Percentiles rank a stretch among this genome's conserved stretches.
Evolutionary conservation across 2,329 filamentous ascomycete species (phyloP).

Genomic region (Trichophyton verrucosum): DNA sequence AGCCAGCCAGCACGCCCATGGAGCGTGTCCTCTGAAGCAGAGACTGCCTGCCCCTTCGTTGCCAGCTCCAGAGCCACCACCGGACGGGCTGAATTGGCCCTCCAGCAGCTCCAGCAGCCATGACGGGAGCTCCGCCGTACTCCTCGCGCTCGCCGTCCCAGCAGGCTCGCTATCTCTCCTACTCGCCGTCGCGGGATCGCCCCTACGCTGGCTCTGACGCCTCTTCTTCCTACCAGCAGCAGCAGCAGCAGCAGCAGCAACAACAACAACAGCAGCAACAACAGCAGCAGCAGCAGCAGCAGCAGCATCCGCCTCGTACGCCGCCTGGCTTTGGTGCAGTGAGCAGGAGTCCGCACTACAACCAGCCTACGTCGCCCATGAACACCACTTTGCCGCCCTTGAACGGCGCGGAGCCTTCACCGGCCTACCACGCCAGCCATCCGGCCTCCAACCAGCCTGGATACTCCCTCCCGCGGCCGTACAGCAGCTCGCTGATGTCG

Average conservation of each 20-base stretch:
- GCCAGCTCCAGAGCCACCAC: neutral
- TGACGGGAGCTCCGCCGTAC: constrained; percentile 35
- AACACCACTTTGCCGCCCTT: constrained; percentile 27
- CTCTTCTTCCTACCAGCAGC: constrained; percentile 25
- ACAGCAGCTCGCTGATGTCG: constrained; percentile 24
- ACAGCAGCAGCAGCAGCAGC: constrained; percentile 14
- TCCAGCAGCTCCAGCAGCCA: constrained; percentile 17
- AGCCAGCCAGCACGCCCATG: neutral
- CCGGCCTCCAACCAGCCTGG: constrained; percentile 18
- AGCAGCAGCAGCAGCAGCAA: constrained; percentile 17
- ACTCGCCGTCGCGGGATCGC: constrained; percentile 33
- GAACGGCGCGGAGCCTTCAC: constrained; percentile 27
- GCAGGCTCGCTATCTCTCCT: constrained; percentile 30
- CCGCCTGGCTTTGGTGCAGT: constrained; percentile 24
- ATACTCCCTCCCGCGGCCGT: constrained; percentile 26
- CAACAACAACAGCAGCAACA: constrained; percentile 17
- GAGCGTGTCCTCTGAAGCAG: constrained; percentile 1
- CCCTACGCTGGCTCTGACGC: constrained; percentile 32
- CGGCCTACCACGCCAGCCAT: constrained; percentile 22
- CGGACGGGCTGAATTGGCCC: neutral
- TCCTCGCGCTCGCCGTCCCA: constrained; percentile 35
- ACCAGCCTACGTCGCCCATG: constrained; percentile 14
- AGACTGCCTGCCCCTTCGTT: neutral
- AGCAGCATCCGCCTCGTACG: constrained; percentile 27
- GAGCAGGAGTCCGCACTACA: constrained; percentile 14